These are phyloP conservation scores for Mesembryanthemum crystallinum DNA, from an alignment of 148 eudicot species.

Conservation along the genomic window DNA sequence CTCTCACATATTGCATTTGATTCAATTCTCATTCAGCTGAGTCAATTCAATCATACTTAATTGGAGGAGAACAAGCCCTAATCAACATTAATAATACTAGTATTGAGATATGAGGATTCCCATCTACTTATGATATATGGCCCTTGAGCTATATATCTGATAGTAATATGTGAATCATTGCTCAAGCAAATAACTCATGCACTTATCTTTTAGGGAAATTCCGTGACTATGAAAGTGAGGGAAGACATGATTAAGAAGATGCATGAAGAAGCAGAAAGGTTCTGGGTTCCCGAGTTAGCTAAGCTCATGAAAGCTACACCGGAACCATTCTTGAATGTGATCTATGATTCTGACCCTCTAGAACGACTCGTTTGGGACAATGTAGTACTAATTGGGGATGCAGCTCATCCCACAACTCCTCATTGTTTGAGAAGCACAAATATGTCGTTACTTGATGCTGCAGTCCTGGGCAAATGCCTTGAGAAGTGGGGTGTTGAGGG, in stretches of 20 bases:
- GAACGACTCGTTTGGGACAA: constrained; percentile 59
- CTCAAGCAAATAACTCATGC: background rate
- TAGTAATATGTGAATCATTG: background rate
- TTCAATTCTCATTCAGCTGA: too few species aligned
- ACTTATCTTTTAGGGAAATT: constrained; percentile 49
- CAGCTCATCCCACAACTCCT: constrained; percentile 91
- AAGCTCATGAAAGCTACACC: constrained; percentile 54
- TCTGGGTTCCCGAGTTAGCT: constrained; percentile 62
- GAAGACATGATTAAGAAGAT: constrained; percentile 51
- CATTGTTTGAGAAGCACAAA: constrained; percentile 91
- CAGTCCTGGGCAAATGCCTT: constrained; percentile 68
- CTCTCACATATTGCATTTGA: too few species aligned
- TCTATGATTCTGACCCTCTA: constrained; percentile 73
- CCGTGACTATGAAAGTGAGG: constrained; percentile 76
- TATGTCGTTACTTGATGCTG: constrained; percentile 81
- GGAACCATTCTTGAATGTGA: constrained; percentile 72
- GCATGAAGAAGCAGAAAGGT: constrained; percentile 56
- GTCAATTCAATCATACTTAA: too few species aligned
- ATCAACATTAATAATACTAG: too few species aligned
- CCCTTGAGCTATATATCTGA: background rate
- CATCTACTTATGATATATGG: too few species aligned
- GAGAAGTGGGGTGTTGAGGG: constrained; percentile 52
- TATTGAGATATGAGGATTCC: too few species aligned
- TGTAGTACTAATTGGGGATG: constrained; percentile 79
- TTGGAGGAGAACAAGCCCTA: too few species aligned